phyloP scores from a whole-genome alignment of 83 land plant genomes.

The Picea engelmannii region DNA sequence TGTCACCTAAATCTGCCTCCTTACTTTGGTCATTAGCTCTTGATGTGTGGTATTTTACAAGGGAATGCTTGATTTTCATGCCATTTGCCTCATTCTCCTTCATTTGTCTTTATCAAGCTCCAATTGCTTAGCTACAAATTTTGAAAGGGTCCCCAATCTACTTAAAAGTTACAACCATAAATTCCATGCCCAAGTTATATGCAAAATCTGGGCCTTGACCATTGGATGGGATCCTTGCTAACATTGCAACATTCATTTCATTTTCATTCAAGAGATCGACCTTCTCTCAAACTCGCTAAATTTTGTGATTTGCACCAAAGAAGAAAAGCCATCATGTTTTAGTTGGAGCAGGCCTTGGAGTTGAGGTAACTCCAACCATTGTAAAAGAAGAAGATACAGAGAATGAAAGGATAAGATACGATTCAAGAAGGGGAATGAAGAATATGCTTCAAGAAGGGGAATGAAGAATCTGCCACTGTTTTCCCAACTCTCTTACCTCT shows the following conservation, averaged over 20 bases:
- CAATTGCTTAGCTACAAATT: background rate
- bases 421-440: background rate
- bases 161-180: background rate
- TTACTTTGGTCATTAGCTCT: background rate
- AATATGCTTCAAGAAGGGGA: too few species aligned
- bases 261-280: background rate
- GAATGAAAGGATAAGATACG: background rate
- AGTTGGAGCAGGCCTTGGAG: background rate
- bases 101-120: background rate
- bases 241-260: background rate
- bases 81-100: background rate
- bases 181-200: background rate
- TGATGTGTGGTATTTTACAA: background rate
- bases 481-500: too few species aligned
- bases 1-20: background rate
- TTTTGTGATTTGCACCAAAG: background rate
- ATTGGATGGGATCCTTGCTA: background rate
- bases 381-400: background rate
- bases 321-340: background rate
- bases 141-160: background rate
- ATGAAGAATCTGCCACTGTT: too few species aligned
- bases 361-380: background rate
- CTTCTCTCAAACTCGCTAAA: background rate
- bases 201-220: background rate
- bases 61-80: background rate